These are phyloP conservation scores for Westerdykella aurantiaca DNA, from an alignment of 2,329 filamentous ascomycete species.

Conservation along the genomic window DNA sequence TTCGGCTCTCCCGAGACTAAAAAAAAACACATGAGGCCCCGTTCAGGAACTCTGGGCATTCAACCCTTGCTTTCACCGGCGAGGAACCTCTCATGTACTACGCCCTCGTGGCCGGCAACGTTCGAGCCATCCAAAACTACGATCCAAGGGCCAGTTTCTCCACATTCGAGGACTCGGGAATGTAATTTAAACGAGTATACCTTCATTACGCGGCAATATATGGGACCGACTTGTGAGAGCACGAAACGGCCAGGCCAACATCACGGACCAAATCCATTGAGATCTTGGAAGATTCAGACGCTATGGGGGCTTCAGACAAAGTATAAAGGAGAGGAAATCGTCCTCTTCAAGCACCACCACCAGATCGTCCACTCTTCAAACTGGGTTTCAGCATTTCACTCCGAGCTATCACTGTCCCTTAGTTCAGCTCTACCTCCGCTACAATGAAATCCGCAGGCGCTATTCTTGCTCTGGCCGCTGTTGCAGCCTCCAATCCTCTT, in stretches of 20 bases:
- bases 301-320: constrained; percentile 3
- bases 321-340: constrained; percentile 8
- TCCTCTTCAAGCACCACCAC: constrained; percentile 1
- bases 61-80: neutral
- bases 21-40: neutral
- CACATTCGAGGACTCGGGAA: constrained; percentile 1
- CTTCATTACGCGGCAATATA: neutral
- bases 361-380: constrained; percentile 2
- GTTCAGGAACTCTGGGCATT: constrained; percentile 5
- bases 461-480: constrained; percentile 10
- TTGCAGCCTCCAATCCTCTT: constrained; percentile 10
- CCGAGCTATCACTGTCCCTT: neutral
- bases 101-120: neutral
- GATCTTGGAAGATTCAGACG: neutral
- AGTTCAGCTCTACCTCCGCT: neutral
- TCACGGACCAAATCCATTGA: neutral
- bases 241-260: neutral
- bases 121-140: constrained; percentile 6
- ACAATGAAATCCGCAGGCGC: constrained; percentile 15
- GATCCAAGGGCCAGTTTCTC: constrained; percentile 1
- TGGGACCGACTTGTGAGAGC: neutral
- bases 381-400: neutral
- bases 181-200: neutral
- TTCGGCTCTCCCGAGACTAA: neutral
- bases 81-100: neutral